These are phyloP conservation scores for Tinospora cordifolia DNA, from an alignment of 164 flowering plant genomes.

Conservation along the genomic window DNA sequence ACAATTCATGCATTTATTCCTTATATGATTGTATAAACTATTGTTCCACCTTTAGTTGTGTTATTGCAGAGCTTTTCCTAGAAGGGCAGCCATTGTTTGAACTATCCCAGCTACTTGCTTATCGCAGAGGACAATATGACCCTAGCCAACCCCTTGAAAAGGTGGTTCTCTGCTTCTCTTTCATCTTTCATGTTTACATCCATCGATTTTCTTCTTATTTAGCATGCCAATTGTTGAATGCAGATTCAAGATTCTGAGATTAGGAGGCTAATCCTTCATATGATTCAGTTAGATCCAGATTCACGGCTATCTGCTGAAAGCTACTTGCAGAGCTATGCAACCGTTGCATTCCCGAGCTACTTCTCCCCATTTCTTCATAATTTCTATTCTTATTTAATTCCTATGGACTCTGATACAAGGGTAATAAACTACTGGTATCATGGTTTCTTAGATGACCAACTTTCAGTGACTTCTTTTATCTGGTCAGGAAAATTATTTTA, in stretches of 20 bases:
- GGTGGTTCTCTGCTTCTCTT: constrained; percentile 28
- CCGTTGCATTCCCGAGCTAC: constrained; percentile 73
- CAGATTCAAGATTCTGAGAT: constrained; percentile 93
- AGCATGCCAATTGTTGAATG: constrained; percentile 4
- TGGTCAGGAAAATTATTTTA: constrained; percentile 1
- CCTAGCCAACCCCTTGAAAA: constrained; percentile 87
- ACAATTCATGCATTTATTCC: not conserved
- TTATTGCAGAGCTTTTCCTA: constrained; percentile 96
- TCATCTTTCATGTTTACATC: not conserved
- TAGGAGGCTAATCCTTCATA: constrained; percentile 93
- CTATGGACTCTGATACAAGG: constrained; percentile 89
- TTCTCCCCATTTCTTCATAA: constrained; percentile 93
- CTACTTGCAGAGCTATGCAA: constrained; percentile 71
- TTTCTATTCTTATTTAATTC: constrained; percentile 82
- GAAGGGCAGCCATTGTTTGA: constrained; percentile 99
- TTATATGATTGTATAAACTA: not conserved
- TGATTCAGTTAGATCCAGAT: constrained; percentile 95
- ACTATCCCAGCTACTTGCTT: constrained; percentile 89
- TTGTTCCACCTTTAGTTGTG: constrained; percentile 51
- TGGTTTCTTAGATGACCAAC: constrained; percentile 1
- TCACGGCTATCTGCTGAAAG: constrained; percentile 78
- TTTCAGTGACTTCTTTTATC: not conserved
- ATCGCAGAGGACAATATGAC: constrained; percentile 97
- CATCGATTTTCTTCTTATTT: not conserved
- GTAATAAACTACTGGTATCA: constrained; percentile 34